Conservation (phyloP, 106 monocot genomes). For the Amphibolis antarctica region DNA sequence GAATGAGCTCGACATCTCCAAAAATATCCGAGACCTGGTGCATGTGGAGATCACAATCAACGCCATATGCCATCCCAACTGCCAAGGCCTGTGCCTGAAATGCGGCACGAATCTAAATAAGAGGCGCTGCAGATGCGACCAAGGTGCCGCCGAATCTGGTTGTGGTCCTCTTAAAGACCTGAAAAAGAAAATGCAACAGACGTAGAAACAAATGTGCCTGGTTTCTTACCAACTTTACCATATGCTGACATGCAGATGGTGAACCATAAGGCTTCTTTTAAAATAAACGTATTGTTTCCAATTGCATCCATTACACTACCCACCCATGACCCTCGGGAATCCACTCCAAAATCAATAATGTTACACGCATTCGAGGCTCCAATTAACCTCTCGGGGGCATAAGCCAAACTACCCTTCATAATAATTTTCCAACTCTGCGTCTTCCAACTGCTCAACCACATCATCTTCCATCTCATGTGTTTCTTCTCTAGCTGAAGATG, state of each 20-base stretch:
- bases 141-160: conserved; percentile 8
- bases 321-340: too few species aligned
- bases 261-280: too few species aligned
- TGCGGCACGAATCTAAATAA: conserved; percentile 76
- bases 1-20: conserved; percentile 82
- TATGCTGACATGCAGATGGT: too few species aligned
- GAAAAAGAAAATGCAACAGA: conserved; percentile 45
- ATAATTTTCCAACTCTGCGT: conserved; percentile 21
- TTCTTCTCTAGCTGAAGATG: conserved; percentile 6
- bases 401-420: conserved; percentile 17
- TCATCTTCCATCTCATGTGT: conserved; percentile 1
- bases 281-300: too few species aligned
- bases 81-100: conserved; percentile 70
- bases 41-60: conserved; percentile 80
- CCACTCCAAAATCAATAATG: too few species aligned
- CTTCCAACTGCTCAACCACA: conserved; percentile 16
- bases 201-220: too few species aligned
- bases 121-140: conserved; percentile 37
- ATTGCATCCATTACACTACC: too few species aligned
- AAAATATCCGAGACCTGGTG: conserved; percentile 63
- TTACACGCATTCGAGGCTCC: too few species aligned
- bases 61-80: conserved; percentile 40
- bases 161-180: conserved; percentile 57
- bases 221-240: too few species aligned
- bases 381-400: too few species aligned